A percentile compares a stretch with the other conserved stretches of the same genome.
phyloP scores from a whole-genome alignment of 768 basidiomycete genomes.

The Tubosaeta sp. region DNA sequence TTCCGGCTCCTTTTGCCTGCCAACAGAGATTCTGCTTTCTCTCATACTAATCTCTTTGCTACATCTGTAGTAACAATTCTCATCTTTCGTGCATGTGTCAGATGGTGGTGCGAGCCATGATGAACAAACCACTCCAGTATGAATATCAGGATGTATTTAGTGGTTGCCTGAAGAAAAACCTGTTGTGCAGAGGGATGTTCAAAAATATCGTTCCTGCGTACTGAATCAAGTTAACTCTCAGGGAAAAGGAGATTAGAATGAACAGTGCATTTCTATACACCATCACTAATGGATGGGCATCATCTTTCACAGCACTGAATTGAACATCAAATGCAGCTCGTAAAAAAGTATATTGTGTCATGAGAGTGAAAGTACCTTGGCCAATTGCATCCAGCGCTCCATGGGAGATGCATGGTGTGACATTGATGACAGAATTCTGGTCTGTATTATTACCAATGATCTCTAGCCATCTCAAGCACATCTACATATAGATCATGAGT shows the following conservation, averaged over 20 bases:
- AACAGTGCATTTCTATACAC: conserved; percentile 12
- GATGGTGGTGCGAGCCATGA: conserved; percentile 16
- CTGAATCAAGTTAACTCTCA: conserved; percentile 6
- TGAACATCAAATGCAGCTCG: conserved; percentile 48
- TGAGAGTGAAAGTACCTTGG: conserved; percentile 31
- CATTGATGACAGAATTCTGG: conserved; percentile 20
- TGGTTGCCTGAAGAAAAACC: conserved; percentile 12
- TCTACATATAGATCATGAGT: conserved; percentile 4
- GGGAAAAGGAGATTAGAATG: not conserved
- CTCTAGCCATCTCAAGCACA: conserved; percentile 25
- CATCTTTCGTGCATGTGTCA: conserved; percentile 13
- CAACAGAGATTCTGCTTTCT: conserved; percentile 13
- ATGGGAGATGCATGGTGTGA: conserved; percentile 32
- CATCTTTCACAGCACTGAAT: conserved; percentile 24
- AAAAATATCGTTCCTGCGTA: conserved; percentile 16
- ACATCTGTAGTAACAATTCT: conserved; percentile 5
- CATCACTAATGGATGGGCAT: conserved; percentile 9
- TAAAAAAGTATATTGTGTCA: not conserved
- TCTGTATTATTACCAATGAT: conserved; percentile 6
- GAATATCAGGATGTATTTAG: conserved; percentile 15
- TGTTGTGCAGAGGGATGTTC: conserved; percentile 12
- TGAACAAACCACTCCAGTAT: conserved; percentile 34
- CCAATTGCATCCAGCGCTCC: conserved; percentile 50
- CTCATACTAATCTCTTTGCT: conserved; percentile 16
- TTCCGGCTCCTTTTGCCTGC: conserved; percentile 16